Evolutionary conservation across 208 protist genomes (phyloP), one percentile per base, ranked within the genome.

Genomic region (Entamoeba invadens): DNA sequence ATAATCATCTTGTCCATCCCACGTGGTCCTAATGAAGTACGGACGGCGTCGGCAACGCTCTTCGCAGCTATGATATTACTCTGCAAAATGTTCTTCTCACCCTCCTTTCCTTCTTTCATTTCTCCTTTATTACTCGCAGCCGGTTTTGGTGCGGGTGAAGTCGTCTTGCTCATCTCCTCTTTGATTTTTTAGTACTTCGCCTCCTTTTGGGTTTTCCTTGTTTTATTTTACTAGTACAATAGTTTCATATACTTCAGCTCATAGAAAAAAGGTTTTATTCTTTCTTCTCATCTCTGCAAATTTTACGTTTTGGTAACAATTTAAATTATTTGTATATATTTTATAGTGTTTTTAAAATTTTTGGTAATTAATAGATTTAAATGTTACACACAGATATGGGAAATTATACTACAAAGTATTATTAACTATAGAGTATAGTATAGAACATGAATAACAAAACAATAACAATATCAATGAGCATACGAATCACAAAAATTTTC

Each of bases 1-100:
- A 93, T 46, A 93, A 97, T 94, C 97, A 98, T 98, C 94, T 98
- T 99, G 94, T 99, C 99, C 98, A 99, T 99, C 91, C 98, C 99
- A 35, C 97, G 96, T n/a, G 99, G 99, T 42, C 99, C 99, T 18
- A 99, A 97, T 35, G 97, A 98, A 44, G 99, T 99, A 94, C 98
- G 97, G 44, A 99, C 97, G 92, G 98, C 97, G 96, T 99, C 98
- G 25, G 98, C 97, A 8, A 99, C 98, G 45, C 38, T 45, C 3
- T 77, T 92, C 31, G 93, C 94, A 50, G 12, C 42, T 6, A 46
- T 68, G 21, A 95, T 94, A 46, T 95, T 95, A 25, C 92, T 93
- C 5, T 46, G 25, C 38, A 47, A 68, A 46, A 95, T 93, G 51
- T 95, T 93, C 14, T 45, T 57, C 38, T 94, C 45, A 35, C 93